Evolutionary conservation across 2,329 filamentous ascomycete species (phyloP).

Genomic region (Penicillium italicum): DNA sequence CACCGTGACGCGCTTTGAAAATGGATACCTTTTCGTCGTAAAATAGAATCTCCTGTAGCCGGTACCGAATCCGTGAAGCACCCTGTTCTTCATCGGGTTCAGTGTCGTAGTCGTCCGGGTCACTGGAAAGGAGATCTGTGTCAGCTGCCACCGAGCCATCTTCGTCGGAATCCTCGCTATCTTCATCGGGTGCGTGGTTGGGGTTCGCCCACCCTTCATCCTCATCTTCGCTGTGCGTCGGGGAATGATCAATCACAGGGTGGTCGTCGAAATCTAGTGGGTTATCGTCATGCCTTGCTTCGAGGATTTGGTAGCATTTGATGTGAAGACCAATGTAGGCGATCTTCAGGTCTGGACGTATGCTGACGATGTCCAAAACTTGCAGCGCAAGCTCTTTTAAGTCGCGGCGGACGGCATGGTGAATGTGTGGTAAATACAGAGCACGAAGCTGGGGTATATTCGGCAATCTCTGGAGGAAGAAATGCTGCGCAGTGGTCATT

Average conservation of each 20-base stretch:
- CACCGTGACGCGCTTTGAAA: slow-evolving; percentile 69
- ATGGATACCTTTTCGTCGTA: slow-evolving; percentile 80
- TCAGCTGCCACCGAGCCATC: slow-evolving; percentile 19
- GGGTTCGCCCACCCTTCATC: slow-evolving; percentile 42
- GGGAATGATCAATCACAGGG: slow-evolving; percentile 36
- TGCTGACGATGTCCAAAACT: slow-evolving; percentile 71
- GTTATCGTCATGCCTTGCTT: slow-evolving; percentile 48
- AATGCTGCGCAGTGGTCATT: slow-evolving; percentile 56
- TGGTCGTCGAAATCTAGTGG: slow-evolving; percentile 34
- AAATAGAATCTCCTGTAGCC: slow-evolving; percentile 74
- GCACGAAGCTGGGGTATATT: slow-evolving; percentile 67
- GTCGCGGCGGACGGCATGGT: slow-evolving; percentile 60
- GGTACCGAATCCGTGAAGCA: slow-evolving; percentile 47
- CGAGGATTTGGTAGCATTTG: slow-evolving; percentile 80
- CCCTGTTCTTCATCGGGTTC: slow-evolving; percentile 39
- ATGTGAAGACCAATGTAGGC: slow-evolving; percentile 72
- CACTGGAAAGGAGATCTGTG: slow-evolving; percentile 25
- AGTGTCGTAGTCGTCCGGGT: slow-evolving; percentile 45
- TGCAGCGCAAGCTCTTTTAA: slow-evolving; percentile 70
- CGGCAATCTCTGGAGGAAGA: slow-evolving; percentile 71
- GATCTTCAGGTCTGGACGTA: slow-evolving; percentile 71
- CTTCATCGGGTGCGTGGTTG: slow-evolving; percentile 44
- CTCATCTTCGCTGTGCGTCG: slow-evolving; percentile 38
- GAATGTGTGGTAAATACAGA: slow-evolving; percentile 66
- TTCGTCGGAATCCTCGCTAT: slow-evolving; percentile 33